Conservation (phyloP, 495 filamentous ascomycete genomes). For the Hypoxylon crocopeplum region DNA sequence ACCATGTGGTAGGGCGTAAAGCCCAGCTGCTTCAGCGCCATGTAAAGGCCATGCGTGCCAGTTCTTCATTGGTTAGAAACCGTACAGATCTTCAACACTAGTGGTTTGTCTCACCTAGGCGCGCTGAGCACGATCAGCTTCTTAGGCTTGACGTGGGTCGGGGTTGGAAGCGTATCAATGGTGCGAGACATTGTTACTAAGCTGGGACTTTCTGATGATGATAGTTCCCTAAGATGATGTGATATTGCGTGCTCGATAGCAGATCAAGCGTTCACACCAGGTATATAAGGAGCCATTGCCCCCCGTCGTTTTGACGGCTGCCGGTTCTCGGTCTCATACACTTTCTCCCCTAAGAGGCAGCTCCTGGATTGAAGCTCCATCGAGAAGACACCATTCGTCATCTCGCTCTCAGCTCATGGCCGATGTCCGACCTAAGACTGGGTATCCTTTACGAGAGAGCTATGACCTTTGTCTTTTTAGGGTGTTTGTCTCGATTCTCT, state of each 20-base stretch:
- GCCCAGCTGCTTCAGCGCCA: constrained; percentile 36
- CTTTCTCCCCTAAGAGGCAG: background rate
- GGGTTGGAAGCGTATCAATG: constrained; percentile 35
- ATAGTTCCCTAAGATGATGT: constrained; percentile 10
- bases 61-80: constrained; percentile 29
- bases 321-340: constrained; percentile 20
- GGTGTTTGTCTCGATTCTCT: background rate
- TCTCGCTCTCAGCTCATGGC: constrained; percentile 8
- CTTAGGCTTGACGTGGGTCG: constrained; percentile 32
- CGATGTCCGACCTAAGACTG: constrained; percentile 18
- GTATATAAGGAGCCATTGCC: constrained; percentile 26
- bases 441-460: background rate
- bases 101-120: constrained; percentile 27
- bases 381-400: background rate
- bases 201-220: constrained; percentile 16
- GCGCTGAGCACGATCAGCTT: constrained; percentile 40
- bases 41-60: constrained; percentile 40
- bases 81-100: background rate
- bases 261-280: background rate
- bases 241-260: constrained; percentile 24
- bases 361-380: background rate
- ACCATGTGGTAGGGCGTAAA: constrained; percentile 41
- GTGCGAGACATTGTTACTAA: constrained; percentile 34
- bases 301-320: constrained; percentile 9
- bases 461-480: background rate